Percentiles rank a stretch among this genome's conserved stretches.
phyloP scores from a whole-genome alignment of 768 basidiomycete species.

The Hypholoma fasciculare region DNA sequence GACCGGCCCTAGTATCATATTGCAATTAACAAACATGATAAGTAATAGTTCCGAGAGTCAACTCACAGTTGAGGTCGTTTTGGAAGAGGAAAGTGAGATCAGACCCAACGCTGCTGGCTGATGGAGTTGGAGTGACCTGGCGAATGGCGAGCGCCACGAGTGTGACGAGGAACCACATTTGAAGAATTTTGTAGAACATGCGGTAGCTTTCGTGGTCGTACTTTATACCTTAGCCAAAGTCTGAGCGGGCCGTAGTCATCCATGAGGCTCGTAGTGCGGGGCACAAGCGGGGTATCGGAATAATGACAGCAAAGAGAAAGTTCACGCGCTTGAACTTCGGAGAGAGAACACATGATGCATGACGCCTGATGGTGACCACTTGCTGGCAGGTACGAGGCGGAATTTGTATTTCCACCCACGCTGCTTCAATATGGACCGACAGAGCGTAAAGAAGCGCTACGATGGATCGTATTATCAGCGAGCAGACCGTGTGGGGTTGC shows the following conservation, averaged over 20 bases:
- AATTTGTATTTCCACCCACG: slow-evolving; percentile 1
- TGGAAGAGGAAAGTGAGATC: slow-evolving; percentile 30
- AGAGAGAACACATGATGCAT: slow-evolving; percentile 7
- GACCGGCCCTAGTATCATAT: slow-evolving; percentile 16
- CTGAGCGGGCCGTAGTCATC: not conserved
- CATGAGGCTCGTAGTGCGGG: not conserved
- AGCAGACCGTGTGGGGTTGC: not conserved
- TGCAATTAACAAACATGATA: not conserved
- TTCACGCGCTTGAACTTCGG: slow-evolving; percentile 10
- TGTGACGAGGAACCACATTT: slow-evolving; percentile 2
- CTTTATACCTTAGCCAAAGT: slow-evolving; percentile 1
- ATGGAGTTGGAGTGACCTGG: slow-evolving; percentile 11
- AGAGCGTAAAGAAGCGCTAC: not conserved
- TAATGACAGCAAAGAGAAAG: not conserved
- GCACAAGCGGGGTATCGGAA: not conserved
- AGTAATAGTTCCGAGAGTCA: not conserved
- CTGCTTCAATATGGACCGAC: not conserved
- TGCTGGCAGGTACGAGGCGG: not conserved
- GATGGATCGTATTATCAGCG: not conserved
- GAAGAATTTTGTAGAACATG: not conserved
- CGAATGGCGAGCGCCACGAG: slow-evolving; percentile 4
- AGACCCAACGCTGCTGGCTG: slow-evolving; percentile 15
- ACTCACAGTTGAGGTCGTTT: slow-evolving; percentile 33
- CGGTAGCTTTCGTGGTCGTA: not conserved
- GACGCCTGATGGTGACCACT: not conserved